phyloP scores from a whole-genome alignment of 352 stramenopile genomes.

The Globisporangium solare region DNA sequence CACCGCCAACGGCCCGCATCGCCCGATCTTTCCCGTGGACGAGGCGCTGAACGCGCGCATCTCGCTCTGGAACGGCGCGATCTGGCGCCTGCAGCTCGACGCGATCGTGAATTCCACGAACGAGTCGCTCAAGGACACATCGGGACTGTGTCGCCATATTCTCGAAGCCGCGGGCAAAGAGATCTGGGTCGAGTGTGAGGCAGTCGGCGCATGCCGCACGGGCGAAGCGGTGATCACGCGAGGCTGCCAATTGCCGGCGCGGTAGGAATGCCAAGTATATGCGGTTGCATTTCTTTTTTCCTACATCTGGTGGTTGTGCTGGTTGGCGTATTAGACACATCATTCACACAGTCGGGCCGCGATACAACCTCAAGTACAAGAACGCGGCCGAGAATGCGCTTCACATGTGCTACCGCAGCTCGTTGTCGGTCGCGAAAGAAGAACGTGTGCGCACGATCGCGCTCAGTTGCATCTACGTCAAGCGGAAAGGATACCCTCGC shows the following conservation, averaged over 20 bases:
- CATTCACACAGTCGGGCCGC: constrained; percentile 82
- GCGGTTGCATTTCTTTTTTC: neutral
- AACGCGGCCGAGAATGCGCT: constrained; percentile 81
- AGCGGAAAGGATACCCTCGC: constrained; percentile 68
- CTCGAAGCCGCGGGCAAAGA: constrained; percentile 64
- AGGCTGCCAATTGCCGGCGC: constrained; percentile 61
- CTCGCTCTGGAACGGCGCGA: constrained; percentile 46
- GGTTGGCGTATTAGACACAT: constrained; percentile 24
- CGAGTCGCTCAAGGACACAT: constrained; percentile 59
- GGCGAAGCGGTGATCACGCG: constrained; percentile 81
- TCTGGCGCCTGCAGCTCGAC: constrained; percentile 57
- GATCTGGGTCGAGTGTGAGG: constrained; percentile 69
- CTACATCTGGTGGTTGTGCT: neutral
- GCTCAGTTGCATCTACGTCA: constrained; percentile 74
- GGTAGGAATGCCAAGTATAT: constrained; percentile 25
- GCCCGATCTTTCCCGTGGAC: constrained; percentile 19
- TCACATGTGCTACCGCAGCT: constrained; percentile 72
- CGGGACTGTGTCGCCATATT: constrained; percentile 55
- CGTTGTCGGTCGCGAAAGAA: constrained; percentile 63
- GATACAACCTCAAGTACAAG: constrained; percentile 75
- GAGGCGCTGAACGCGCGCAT: constrained; percentile 41
- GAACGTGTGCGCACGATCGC: constrained; percentile 55
- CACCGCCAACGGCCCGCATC: neutral
- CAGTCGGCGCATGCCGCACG: constrained; percentile 60
- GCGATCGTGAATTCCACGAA: constrained; percentile 81